A percentile compares a stretch with the other conserved stretches of the same genome.
Conservation (phyloP, 768 basidiomycete genomes). For the Lepiota brunneoincarnata region DNA sequence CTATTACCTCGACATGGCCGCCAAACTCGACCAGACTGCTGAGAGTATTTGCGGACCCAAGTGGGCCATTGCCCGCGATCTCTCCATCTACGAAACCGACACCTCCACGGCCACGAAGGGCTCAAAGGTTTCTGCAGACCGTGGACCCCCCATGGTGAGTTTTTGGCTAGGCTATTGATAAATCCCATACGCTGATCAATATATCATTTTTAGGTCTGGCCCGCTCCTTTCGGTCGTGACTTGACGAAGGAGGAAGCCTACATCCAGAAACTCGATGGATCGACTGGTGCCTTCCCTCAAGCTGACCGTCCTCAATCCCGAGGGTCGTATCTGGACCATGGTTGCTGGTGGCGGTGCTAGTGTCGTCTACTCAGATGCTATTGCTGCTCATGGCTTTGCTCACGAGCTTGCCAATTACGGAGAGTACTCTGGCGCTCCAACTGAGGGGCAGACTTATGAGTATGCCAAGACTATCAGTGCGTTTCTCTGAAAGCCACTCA, state of each 20-base stretch:
- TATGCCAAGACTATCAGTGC: conserved; percentile 96
- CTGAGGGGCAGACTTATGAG: conserved; percentile 98
- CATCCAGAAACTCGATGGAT: conserved; percentile 96
- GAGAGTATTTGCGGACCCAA: conserved; percentile 98
- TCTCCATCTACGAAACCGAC: conserved; percentile 62
- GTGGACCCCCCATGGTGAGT: conserved; percentile 92
- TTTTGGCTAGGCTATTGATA: conserved; percentile 11
- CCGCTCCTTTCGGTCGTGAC: conserved; percentile 94
- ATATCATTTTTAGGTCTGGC: conserved; percentile 54
- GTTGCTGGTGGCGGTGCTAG: conserved; percentile 92
- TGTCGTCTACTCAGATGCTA: conserved; percentile 73
- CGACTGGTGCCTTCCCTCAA: conserved; percentile 97
- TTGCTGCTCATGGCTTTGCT: conserved; percentile 91
- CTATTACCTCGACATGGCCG: conserved; percentile 98
- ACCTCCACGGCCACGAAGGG: conserved; percentile 41
- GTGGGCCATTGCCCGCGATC: conserved; percentile 96
- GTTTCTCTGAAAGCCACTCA: conserved; percentile 23
- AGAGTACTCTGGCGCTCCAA: conserved; percentile 98
- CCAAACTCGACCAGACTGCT: conserved; percentile 99
- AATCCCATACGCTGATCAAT: neutral
- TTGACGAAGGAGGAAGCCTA: conserved; percentile 99
- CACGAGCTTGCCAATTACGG: conserved; percentile 99
- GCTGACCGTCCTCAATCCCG: conserved; percentile 91
- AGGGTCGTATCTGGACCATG: conserved; percentile 99
- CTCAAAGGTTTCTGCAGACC: conserved; percentile 73